Conservation (phyloP, 2,329 filamentous ascomycete genomes). For the Coniochaeta sp. region DNA sequence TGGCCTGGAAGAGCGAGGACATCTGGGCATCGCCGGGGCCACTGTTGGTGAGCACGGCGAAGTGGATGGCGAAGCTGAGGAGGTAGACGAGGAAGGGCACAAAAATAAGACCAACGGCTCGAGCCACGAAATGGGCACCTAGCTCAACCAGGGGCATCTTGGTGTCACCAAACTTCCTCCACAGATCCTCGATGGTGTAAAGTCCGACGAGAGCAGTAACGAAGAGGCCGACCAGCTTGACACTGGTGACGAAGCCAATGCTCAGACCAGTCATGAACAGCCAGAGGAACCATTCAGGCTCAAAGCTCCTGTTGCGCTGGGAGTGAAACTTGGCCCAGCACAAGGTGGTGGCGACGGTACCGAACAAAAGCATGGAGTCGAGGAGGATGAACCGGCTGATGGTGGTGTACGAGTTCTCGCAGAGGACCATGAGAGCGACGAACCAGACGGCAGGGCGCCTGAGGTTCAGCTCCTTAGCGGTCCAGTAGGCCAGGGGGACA, state of each 20-base stretch:
- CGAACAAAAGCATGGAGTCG: constrained; percentile 97
- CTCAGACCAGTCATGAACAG: constrained; percentile 87
- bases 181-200: constrained; percentile 93
- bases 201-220: constrained; percentile 90
- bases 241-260: constrained; percentile 96
- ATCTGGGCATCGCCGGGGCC: constrained; percentile 99
- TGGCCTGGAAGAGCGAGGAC: constrained; percentile 98
- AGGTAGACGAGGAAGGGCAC: constrained; percentile 89
- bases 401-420: constrained; percentile 98
- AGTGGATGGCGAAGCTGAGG: constrained; percentile 92
- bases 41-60: constrained; percentile 85
- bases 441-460: constrained; percentile 86
- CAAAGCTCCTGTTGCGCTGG: constrained; percentile 78
- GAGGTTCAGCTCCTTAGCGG: constrained; percentile 84
- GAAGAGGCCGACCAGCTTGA: constrained; percentile 97
- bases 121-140: constrained; percentile 69
- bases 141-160: constrained; percentile 77
- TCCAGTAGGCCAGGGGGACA: constrained; percentile 91
- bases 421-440: constrained; percentile 92
- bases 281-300: constrained; percentile 90
- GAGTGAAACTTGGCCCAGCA: constrained; percentile 98
- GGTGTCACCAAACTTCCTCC: constrained; percentile 93
- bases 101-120: constrained; percentile 80
- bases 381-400: constrained; percentile 97
- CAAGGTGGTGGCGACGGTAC: constrained; percentile 94